phyloP scores from a whole-genome alignment of 2,329 filamentous ascomycete species.

The Aureobasidium pullulans region DNA sequence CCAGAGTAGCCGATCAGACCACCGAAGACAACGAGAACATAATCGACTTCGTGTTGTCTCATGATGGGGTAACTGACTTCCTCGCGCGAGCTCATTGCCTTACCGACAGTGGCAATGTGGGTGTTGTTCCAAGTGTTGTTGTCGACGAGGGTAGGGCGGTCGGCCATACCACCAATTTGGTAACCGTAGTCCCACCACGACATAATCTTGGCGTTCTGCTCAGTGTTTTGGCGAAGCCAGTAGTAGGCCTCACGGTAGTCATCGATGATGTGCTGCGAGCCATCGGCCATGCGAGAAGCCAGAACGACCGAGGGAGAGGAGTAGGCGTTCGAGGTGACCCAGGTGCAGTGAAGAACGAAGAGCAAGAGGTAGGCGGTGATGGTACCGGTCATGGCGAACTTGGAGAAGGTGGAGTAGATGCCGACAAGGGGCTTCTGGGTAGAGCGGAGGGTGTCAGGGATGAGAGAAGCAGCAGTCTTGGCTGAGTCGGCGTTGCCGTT shows the following conservation, averaged over 20 bases:
- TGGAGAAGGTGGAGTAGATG: slow-evolving; percentile 74
- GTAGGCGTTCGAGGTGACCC: slow-evolving; percentile 98
- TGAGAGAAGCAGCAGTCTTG: slow-evolving; percentile 49
- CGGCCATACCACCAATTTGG: slow-evolving; percentile 98
- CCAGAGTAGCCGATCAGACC: slow-evolving; percentile 94
- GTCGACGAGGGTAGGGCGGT: slow-evolving; percentile 91
- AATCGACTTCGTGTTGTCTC: slow-evolving; percentile 97
- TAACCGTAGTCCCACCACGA: slow-evolving; percentile 99
- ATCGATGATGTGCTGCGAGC: slow-evolving; percentile 96
- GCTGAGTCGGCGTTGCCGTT: slow-evolving; percentile 37
- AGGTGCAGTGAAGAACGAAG: slow-evolving; percentile 96
- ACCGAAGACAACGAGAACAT: slow-evolving; percentile 95
- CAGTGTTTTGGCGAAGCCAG: slow-evolving; percentile 96
- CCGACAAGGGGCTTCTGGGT: slow-evolving; percentile 69
- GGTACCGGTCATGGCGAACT: slow-evolving; percentile 64
- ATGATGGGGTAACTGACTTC: slow-evolving; percentile 99
- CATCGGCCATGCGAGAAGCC: slow-evolving; percentile 85
- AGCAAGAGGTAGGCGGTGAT: slow-evolving; percentile 76
- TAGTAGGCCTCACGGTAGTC: slow-evolving; percentile 99
- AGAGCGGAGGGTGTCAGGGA: slow-evolving; percentile 56
- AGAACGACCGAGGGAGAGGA: slow-evolving; percentile 96
- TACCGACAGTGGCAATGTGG: slow-evolving; percentile 96
- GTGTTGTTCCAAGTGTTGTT: slow-evolving; percentile 99
- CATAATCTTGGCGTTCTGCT: slow-evolving; percentile 95
- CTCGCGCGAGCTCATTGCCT: slow-evolving; percentile 95